These are phyloP conservation scores for Phialophora verrucosa DNA, from an alignment of 2,329 filamentous ascomycete genomes.

Conservation along the genomic window DNA sequence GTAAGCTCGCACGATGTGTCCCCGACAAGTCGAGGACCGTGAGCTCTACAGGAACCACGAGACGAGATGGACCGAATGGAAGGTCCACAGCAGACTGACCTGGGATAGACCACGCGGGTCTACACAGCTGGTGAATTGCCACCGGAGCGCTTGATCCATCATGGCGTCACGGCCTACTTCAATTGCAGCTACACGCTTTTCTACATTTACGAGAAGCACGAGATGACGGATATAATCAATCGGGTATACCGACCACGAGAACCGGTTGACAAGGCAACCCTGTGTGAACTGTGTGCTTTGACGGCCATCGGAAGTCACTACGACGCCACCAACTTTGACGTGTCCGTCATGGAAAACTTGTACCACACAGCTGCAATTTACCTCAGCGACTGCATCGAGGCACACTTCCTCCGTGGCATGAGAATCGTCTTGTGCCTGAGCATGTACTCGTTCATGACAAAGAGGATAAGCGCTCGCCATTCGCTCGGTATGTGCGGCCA, in stretches of 20 bases:
- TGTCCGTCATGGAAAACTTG: slow-evolving; percentile 16
- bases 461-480: slow-evolving; percentile 18
- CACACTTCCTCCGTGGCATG: slow-evolving; percentile 25
- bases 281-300: slow-evolving; percentile 27
- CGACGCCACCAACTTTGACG: slow-evolving; percentile 17
- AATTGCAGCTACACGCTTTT: slow-evolving; percentile 22
- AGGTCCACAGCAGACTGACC: background rate
- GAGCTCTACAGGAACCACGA: background rate
- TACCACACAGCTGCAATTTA: slow-evolving; percentile 21
- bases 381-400: slow-evolving; percentile 26
- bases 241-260: slow-evolving; percentile 19
- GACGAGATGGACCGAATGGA: background rate
- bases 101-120: slow-evolving; percentile 12
- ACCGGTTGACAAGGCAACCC: slow-evolving; percentile 21
- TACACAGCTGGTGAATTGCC: slow-evolving; percentile 19
- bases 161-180: slow-evolving; percentile 21
- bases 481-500: slow-evolving; percentile 14
- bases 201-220: slow-evolving; percentile 23
- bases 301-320: slow-evolving; percentile 25
- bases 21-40: background rate
- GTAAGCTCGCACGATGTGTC: background rate
- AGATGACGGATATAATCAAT: slow-evolving; percentile 18
- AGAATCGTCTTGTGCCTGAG: slow-evolving; percentile 22
- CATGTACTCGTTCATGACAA: slow-evolving; percentile 27
- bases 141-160: slow-evolving; percentile 15